A percentile compares a stretch with the other conserved stretches of the same genome.
These are phyloP conservation scores for Rhododendron ovatum DNA, from an alignment of 148 eudicot species.

Conservation along the genomic window DNA sequence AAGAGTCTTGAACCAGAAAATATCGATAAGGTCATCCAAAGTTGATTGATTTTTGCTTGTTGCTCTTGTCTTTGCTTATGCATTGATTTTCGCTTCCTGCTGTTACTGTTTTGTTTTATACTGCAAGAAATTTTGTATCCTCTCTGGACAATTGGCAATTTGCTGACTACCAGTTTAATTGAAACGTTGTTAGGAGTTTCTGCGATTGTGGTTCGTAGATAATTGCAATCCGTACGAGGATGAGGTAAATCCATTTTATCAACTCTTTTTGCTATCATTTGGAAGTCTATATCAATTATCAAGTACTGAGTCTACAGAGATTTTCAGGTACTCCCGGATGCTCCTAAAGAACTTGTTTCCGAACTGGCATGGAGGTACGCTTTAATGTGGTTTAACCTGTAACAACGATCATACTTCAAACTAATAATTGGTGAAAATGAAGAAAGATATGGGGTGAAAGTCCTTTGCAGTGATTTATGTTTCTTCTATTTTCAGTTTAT, in stretches of 20 bases:
- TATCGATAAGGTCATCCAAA: conserved; percentile 64
- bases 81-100: not conserved
- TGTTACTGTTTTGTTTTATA: not conserved
- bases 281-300: not conserved
- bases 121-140: not conserved
- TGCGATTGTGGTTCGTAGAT: conserved; percentile 93
- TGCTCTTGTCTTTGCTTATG: not conserved
- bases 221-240: conserved; percentile 93
- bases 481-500: not conserved
- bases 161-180: conserved; percentile 10
- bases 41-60: not conserved
- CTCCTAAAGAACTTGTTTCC: conserved; percentile 86
- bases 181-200: conserved; percentile 59
- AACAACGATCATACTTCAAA: not conserved
- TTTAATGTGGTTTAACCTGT: not conserved
- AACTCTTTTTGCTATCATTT: not conserved
- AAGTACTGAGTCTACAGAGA: not conserved
- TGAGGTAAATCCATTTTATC: conserved; percentile 40
- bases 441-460: not conserved
- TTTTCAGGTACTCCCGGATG: conserved; percentile 80
- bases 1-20: conserved; percentile 92
- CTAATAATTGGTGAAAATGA: not conserved
- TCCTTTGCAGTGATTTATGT: not conserved
- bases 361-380: conserved; percentile 95
- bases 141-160: not conserved